Conservation (phyloP, 176 grass and related monocot genomes). For the Musa beccarii region DNA sequence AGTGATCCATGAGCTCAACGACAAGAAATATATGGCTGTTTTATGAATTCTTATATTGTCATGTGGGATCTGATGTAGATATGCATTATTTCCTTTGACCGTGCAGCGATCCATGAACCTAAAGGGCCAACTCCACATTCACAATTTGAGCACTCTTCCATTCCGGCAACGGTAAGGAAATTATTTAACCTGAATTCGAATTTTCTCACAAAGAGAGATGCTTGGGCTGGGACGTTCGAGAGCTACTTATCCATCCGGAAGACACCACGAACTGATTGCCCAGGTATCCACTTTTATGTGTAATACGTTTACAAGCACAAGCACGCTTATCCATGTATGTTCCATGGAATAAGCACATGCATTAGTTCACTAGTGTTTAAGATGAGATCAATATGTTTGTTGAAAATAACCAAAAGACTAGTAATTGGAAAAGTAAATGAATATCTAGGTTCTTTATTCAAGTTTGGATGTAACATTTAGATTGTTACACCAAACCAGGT, state of each 20-base stretch:
- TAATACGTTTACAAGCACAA: not conserved
- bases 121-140: slow-evolving; percentile 23
- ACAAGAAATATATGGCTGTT: not conserved
- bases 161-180: slow-evolving; percentile 33
- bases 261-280: slow-evolving; percentile 23
- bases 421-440: too few relatives aligned
- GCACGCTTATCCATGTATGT: not conserved
- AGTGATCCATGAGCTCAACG: too few relatives aligned
- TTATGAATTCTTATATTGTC: not conserved
- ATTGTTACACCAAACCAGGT: too few relatives aligned
- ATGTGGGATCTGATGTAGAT: not conserved
- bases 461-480: too few relatives aligned
- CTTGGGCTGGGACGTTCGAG: slow-evolving; percentile 32
- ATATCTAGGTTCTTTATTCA: too few relatives aligned
- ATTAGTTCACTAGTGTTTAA: not conserved
- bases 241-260: slow-evolving; percentile 13
- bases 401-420: too few relatives aligned
- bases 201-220: slow-evolving; percentile 31
- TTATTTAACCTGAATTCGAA: slow-evolving; percentile 26
- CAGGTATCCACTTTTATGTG: not conserved
- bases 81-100: not conserved
- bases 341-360: not conserved
- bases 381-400: not conserved
- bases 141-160: slow-evolving; percentile 30
- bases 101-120: slow-evolving; percentile 26